A percentile compares a stretch with the other conserved stretches of the same genome.
phyloP scores from a whole-genome alignment of 495 filamentous ascomycete genomes.

The Tuber calosporum region DNA sequence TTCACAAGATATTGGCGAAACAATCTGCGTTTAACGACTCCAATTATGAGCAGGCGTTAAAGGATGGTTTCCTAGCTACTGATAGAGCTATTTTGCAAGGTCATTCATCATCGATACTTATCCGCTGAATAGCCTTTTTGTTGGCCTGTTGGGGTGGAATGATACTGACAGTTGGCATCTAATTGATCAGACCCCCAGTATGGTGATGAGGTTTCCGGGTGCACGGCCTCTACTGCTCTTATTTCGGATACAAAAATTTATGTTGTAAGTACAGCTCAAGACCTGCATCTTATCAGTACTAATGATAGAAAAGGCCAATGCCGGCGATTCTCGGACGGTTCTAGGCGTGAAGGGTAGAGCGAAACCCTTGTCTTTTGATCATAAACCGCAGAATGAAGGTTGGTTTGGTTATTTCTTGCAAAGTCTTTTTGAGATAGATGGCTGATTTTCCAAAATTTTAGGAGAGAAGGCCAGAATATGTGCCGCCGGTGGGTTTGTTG shows the following conservation, averaged over 20 bases:
- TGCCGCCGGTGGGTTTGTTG: conserved; percentile 93
- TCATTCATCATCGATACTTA: conserved; percentile 43
- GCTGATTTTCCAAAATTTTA: conserved; percentile 44
- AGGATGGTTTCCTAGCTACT: conserved; percentile 94
- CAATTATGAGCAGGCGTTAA: conserved; percentile 89
- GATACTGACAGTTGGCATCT: conserved; percentile 25
- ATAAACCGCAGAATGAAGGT: conserved; percentile 99
- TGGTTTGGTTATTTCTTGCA: conserved; percentile 18
- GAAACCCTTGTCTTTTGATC: conserved; percentile 93
- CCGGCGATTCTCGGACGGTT: conserved; percentile 89
- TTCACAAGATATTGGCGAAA: conserved; percentile 88
- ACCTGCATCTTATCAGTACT: conserved; percentile 25
- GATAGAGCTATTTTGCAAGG: conserved; percentile 93
- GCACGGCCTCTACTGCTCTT: conserved; percentile 84
- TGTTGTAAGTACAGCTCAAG: conserved; percentile 61
- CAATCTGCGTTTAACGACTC: conserved; percentile 86
- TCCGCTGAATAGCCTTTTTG: conserved; percentile 10
- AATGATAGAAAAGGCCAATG: conserved; percentile 63
- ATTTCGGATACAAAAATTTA: conserved; percentile 88
- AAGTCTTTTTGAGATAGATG: conserved; percentile 1
- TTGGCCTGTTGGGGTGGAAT: conserved; percentile 25
- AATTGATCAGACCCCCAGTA: conserved; percentile 73
- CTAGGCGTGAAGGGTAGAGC: conserved; percentile 92
- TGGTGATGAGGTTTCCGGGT: conserved; percentile 95
- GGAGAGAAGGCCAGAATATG: conserved; percentile 93